Evolutionary conservation across 2,329 filamentous ascomycete genomes (phyloP), one percentile per base, ranked within the genome.

Genomic region (Didymella arachidicola): DNA sequence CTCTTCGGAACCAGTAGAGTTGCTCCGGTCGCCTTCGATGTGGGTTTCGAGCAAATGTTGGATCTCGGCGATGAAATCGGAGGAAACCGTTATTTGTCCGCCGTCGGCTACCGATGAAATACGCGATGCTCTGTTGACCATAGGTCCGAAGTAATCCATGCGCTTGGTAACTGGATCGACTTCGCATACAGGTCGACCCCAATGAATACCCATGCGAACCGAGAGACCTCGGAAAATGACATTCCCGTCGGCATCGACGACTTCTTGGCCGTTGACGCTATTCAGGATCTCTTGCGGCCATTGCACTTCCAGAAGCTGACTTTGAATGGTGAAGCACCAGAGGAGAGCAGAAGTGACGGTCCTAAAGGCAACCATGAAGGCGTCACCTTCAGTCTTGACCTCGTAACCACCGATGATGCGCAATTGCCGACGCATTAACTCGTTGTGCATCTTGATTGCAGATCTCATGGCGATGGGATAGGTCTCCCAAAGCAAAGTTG

Each of bases 71-170:
- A 99, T 96, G 78, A 98, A 98, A 76, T 99, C 95, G 1, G 93
- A 93, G 0, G 93, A 97, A 1, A 98, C 95, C 0, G 94, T 95
- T 65, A 98, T 97, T 75, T 99, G 94, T 0, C 95, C 95, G 61
- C 95, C 95, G 74, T 99, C 95, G 34, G 95, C 95, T 42, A 97
- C 93, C 22, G 92, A 90, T 7, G 92, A 95, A 65, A 99, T 96
- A 79, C 95, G 90, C 16, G 95, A 90, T 0, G 95, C 92, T 72
- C 96, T 93, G 79, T 99, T 99, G 71, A 99, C 95, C 93, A 99
- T 99, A 14, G 95, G 95, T 0, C 95, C 95, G 74, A 98, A 99
- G 79, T 99, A 99, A 72, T 99, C 95, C 95, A 99, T 99, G 63
- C 95, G 92, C 57, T 93, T 90, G 1, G 95, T 99, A 48, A 99